Evolutionary conservation across 176 grass and related monocot species (phyloP).

Genomic region (Stipa capillata): DNA sequence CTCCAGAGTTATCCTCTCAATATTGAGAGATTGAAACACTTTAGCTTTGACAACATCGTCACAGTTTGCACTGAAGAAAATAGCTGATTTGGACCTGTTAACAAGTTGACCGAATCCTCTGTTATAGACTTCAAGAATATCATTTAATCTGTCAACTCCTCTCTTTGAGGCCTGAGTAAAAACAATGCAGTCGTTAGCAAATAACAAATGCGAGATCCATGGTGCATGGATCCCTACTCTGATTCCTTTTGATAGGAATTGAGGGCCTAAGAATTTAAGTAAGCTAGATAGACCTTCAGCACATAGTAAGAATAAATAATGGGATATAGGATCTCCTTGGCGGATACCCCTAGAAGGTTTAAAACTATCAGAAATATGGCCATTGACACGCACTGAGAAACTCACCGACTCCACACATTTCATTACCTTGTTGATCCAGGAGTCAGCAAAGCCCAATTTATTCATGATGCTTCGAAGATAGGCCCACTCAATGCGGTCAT

Average conservation of each 20-base stretch:
- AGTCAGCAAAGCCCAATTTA: too few species aligned
- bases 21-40: too few species aligned
- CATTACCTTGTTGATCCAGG: neutral
- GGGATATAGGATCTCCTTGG: neutral
- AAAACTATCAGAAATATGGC: neutral
- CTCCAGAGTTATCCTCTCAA: too few species aligned
- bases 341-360: neutral
- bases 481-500: too few species aligned
- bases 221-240: neutral
- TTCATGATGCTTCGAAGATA: too few species aligned
- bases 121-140: neutral
- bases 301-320: neutral
- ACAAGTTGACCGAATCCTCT: neutral
- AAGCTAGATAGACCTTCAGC: neutral
- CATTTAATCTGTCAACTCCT: neutral
- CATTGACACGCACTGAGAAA: neutral
- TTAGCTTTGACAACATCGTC: too few species aligned
- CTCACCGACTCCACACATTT: neutral
- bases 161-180: neutral
- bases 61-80: neutral
- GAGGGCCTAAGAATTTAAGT: neutral
- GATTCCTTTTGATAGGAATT: neutral
- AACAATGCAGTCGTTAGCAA: neutral
- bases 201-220: neutral
- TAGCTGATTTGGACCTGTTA: neutral